These are phyloP conservation scores for Cutaneotrichosporon mucoides DNA, from an alignment of 1,284 basidiomycete genomes.

Conservation along the genomic window DNA sequence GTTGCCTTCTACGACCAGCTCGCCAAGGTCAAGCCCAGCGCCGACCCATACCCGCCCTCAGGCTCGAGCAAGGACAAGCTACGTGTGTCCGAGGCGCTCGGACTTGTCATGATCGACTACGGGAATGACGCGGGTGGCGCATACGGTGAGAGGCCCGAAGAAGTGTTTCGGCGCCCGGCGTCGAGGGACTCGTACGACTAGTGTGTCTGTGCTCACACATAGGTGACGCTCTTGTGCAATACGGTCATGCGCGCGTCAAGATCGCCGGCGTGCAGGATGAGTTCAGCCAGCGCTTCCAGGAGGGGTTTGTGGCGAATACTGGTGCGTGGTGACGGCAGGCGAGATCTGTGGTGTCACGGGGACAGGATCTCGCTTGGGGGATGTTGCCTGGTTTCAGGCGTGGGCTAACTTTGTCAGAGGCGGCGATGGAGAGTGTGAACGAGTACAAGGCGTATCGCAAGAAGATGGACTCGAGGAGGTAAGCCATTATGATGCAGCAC, in stretches of 20 bases:
- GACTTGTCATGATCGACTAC: constrained; percentile 77
- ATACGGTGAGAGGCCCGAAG: constrained; percentile 49
- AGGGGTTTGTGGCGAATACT: constrained; percentile 68
- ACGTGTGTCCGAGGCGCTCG: constrained; percentile 68
- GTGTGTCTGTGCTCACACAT: not conserved
- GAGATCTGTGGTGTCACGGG: too few species aligned
- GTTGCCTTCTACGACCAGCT: constrained; percentile 41
- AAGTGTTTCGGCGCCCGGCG: too few species aligned
- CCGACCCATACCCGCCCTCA: constrained; percentile 43
- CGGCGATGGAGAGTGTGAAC: constrained; percentile 49
- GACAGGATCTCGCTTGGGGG: too few species aligned
- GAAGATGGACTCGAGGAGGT: constrained; percentile 68
- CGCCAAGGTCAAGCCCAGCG: constrained; percentile 41
- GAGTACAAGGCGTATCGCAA: constrained; percentile 48
- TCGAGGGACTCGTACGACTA: too few species aligned
- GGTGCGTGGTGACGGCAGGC: constrained; percentile 21
- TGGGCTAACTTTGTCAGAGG: constrained; percentile 41
- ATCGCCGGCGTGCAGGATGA: constrained; percentile 58
- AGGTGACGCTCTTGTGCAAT: constrained; percentile 60
- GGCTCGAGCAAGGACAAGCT: constrained; percentile 44
- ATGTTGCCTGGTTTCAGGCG: too few species aligned
- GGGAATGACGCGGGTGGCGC: constrained; percentile 73
- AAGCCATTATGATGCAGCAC: too few species aligned
- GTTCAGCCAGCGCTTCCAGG: constrained; percentile 53
- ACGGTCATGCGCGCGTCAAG: constrained; percentile 76